Conservation (phyloP, 1,284 basidiomycete genomes). For the Vanrija sp. region DNA sequence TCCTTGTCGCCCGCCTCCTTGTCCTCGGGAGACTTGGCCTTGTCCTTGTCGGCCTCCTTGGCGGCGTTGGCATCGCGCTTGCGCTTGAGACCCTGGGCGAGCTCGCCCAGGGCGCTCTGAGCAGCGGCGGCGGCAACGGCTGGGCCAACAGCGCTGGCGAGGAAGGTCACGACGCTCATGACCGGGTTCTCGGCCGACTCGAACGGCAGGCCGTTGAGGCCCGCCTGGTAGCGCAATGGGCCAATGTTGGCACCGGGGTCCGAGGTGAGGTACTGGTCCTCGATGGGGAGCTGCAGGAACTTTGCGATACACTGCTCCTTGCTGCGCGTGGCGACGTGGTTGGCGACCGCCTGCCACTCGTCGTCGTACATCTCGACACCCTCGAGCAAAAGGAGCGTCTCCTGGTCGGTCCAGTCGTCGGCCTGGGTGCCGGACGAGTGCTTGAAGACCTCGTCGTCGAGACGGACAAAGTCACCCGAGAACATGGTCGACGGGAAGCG, state of each 20-base stretch:
- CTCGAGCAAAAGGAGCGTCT: slow-evolving; percentile 82
- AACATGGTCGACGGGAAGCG: slow-evolving; percentile 96
- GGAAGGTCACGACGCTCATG: slow-evolving; percentile 96
- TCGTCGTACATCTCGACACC: slow-evolving; percentile 98
- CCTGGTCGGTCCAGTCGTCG: slow-evolving; percentile 87
- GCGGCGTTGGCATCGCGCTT: slow-evolving; percentile 48
- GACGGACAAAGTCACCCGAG: slow-evolving; percentile 93
- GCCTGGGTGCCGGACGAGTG: slow-evolving; percentile 51
- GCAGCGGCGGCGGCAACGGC: slow-evolving; percentile 90
- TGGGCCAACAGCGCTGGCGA: slow-evolving; percentile 87
- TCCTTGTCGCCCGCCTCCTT: slow-evolving; percentile 15
- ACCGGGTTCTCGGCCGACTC: slow-evolving; percentile 95
- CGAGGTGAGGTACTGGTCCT: slow-evolving; percentile 71
- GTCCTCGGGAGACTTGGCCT: slow-evolving; percentile 15
- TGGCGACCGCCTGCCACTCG: slow-evolving; percentile 88
- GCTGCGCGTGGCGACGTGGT: slow-evolving; percentile 84
- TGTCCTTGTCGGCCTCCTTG: slow-evolving; percentile 31
- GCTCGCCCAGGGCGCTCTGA: slow-evolving; percentile 72
- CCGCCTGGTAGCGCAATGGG: slow-evolving; percentile 62
- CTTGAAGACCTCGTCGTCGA: slow-evolving; percentile 60
- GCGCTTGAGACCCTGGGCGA: slow-evolving; percentile 62
- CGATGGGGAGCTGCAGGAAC: slow-evolving; percentile 94
- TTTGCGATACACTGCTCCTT: slow-evolving; percentile 93
- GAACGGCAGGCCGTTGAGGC: slow-evolving; percentile 67
- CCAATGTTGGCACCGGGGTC: slow-evolving; percentile 58